Evolutionary conservation across 768 basidiomycete genomes (phyloP).

Genomic region (Termitomyces sp.): DNA sequence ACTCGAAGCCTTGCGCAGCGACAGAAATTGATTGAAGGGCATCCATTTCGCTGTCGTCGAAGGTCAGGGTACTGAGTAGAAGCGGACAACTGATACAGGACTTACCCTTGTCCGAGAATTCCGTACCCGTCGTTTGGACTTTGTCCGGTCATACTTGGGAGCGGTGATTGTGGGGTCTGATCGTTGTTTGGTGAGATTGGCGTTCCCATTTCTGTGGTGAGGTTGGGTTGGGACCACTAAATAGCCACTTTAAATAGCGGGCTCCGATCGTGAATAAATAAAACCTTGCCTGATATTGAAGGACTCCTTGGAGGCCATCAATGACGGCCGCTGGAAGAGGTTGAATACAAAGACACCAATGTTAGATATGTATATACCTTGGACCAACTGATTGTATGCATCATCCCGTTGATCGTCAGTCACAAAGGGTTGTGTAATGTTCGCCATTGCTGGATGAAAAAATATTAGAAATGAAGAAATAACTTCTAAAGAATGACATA

Average conservation of each 20-base stretch:
- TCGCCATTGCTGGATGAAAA: slow-evolving; percentile 1
- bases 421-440: slow-evolving; percentile 33
- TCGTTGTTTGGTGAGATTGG: slow-evolving; percentile 32
- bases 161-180: slow-evolving; percentile 28
- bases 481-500: slow-evolving; percentile 12
- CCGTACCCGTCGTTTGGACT: slow-evolving; percentile 69
- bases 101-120: slow-evolving; percentile 37
- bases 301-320: slow-evolving; percentile 37
- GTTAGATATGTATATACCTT: slow-evolving; percentile 25
- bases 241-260: slow-evolving; percentile 9
- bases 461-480: background rate
- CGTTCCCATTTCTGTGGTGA: slow-evolving; percentile 46
- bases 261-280: background rate
- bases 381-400: slow-evolving; percentile 53
- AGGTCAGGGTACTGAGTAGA: background rate
- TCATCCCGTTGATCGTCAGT: slow-evolving; percentile 49
- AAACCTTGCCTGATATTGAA: slow-evolving; percentile 42
- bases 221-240: slow-evolving; percentile 54
- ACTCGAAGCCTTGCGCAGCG: slow-evolving; percentile 31
- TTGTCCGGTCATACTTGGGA: slow-evolving; percentile 35
- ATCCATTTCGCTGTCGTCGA: slow-evolving; percentile 21
- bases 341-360: background rate
- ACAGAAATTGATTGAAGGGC: slow-evolving; percentile 27
- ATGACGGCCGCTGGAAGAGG: slow-evolving; percentile 34
- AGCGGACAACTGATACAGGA: background rate